Base-by-base conservation (phyloP, 2,329 filamentous ascomycete species). In the Penicillium sp. region DNA sequence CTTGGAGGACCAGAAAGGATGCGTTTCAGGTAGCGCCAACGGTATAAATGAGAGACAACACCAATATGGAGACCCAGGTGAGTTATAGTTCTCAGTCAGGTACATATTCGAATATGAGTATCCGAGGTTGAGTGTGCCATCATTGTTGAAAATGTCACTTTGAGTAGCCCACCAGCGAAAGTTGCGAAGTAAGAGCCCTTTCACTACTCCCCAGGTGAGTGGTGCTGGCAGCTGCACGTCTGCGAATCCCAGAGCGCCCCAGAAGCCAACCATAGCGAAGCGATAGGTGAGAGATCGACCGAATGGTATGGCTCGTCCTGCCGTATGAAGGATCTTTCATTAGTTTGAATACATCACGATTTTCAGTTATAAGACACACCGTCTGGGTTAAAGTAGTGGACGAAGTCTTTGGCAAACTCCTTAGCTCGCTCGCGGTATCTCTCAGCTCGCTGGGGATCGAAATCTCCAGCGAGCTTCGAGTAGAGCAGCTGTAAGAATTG, bases 261-360 rank as follows among this genome's bases (percentile, higher is more conserved):
- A 92, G 75, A 92, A 92, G 0, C 86, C 88, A n/a, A 88, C 86
- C 86, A 92, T 92, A 45, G 88, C 89, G 70, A 91, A 92, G n/a
- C 89, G 84, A 70, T 93, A 93, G 6, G 88, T 90, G 46, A 92
- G 82, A 48, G 87, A 90, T 44, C 90, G 83, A 3, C 90, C 90
- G 61, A 91, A 93, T 0, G 90, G 89, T 48, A 91, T 89, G 1
- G 87, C 82, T 21, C 88, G 81, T 5, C 86, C 79, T 69, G 44
- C 36, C 14, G 13, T 50, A 33, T 34, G 26, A 5, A 18, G 23
- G 1, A 43, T 28, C 1, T 28, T 48, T 10, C 7, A 23, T 54
- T n/a, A 43, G 47, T 23, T 10, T 24, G 9, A 6, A 3, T 36
- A 7, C 14, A 7, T 24, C 5, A 11, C 9, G 5, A 13, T 19